phyloP scores from a whole-genome alignment of 225 moss, liverwort and hornwort genomes.

The Marchantia polymorpha region DNA sequence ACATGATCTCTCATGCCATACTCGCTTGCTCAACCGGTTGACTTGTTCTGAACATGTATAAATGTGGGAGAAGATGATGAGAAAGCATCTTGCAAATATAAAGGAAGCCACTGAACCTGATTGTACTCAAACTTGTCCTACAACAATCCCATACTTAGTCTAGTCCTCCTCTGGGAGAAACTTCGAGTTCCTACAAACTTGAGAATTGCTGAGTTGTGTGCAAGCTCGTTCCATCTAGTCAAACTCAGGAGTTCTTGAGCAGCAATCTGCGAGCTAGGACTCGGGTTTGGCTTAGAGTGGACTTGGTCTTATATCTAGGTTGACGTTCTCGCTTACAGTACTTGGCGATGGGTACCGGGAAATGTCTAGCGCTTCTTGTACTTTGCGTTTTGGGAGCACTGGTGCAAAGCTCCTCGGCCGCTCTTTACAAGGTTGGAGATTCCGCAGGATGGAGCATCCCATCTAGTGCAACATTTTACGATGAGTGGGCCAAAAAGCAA shows the following conservation, averaged over 20 bases:
- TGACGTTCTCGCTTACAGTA: too few relatives aligned
- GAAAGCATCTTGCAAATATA: not conserved
- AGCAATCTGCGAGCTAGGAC: not conserved
- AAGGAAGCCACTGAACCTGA: not conserved
- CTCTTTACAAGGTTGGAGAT: not conserved
- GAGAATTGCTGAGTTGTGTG: not conserved
- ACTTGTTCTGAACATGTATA: not conserved
- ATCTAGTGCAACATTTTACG: not conserved
- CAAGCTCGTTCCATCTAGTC: not conserved
- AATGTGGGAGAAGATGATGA: too few relatives aligned
- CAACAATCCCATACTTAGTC: not conserved
- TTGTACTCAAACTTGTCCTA: not conserved
- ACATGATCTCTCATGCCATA: too few relatives aligned
- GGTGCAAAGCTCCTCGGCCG: conserved; percentile 3
- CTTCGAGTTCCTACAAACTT: not conserved
- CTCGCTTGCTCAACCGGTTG: too few relatives aligned
- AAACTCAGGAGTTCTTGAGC: not conserved
- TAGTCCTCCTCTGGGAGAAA: not conserved
- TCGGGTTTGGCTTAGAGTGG: not conserved
- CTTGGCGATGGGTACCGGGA: not conserved
- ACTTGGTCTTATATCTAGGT: not conserved
- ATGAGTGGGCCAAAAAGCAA: not conserved
- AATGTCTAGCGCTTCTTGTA: not conserved
- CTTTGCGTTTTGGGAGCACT: conserved; percentile 4
- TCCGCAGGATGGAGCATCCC: not conserved